Percentiles rank a stretch among this genome's conserved stretches.
phyloP scores from a whole-genome alignment of 2,329 filamentous ascomycete species.

The Paramyrothecium sp. region DNA sequence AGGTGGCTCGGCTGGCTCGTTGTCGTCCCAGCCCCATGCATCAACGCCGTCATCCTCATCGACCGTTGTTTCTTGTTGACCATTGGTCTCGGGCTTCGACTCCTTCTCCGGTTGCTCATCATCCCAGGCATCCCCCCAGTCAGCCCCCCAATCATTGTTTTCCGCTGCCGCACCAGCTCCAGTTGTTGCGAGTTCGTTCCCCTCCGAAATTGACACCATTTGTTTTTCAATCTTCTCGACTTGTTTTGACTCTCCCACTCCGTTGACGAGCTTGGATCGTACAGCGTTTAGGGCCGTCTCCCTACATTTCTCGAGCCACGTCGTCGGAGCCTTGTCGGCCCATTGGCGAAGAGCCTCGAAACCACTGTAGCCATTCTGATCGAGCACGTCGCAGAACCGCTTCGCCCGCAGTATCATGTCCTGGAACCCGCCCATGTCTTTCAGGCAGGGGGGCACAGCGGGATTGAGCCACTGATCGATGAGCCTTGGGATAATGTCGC shows the following conservation, averaged over 20 bases:
- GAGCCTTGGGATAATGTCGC: conserved; percentile 64
- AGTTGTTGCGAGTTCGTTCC: conserved; percentile 61
- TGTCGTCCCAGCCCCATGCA: conserved; percentile 85
- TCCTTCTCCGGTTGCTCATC: conserved; percentile 52
- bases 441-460: conserved; percentile 72
- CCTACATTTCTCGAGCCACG: conserved; percentile 83
- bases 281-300: conserved; percentile 77
- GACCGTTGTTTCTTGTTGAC: conserved; percentile 14
- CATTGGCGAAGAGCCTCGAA: conserved; percentile 70
- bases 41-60: conserved; percentile 50
- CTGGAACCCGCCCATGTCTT: conserved; percentile 71
- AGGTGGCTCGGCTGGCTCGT: conserved; percentile 33
- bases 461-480: conserved; percentile 73
- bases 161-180: conserved; percentile 42
- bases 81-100: conserved; percentile 18
- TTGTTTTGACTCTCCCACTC: conserved; percentile 63
- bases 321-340: conserved; percentile 74
- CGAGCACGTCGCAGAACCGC: conserved; percentile 63
- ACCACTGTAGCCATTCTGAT: conserved; percentile 60
- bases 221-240: conserved; percentile 87
- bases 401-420: conserved; percentile 62
- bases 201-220: conserved; percentile 66
- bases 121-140: conserved; percentile 81
- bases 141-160: conserved; percentile 66
- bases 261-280: conserved; percentile 64